Percentiles rank a stretch among this genome's conserved stretches.
Evolutionary conservation across 768 basidiomycete genomes (phyloP).

Genomic region (Filobasidium floriforme): DNA sequence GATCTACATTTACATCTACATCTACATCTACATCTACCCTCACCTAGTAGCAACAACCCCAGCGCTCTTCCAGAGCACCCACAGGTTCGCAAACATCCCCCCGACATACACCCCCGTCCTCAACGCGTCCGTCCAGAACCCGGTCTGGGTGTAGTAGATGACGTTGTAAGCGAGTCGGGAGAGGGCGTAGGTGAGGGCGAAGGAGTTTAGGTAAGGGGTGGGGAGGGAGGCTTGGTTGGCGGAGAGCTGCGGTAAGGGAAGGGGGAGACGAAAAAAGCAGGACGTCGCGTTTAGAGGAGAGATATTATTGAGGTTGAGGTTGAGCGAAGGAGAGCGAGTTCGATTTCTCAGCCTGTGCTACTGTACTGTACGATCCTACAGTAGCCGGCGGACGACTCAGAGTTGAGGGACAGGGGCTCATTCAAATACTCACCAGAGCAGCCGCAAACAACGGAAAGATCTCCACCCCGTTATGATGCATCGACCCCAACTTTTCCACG

Average conservation of each 20-base stretch:
- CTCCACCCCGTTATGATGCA: slow-evolving; percentile 22
- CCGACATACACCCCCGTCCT: slow-evolving; percentile 16
- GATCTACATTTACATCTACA: no score
- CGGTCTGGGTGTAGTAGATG: slow-evolving; percentile 17
- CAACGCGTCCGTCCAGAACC: slow-evolving; percentile 9
- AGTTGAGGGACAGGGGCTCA: no score
- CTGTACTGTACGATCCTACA: no score
- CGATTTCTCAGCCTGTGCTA: no score
- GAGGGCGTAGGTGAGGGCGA: slow-evolving; percentile 16
- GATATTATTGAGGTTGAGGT: no score
- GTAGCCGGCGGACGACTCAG: no score
- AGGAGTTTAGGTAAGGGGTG: slow-evolving; percentile 19
- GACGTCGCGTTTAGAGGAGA: neutral
- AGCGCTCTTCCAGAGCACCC: slow-evolving; percentile 4
- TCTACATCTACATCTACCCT: no score
- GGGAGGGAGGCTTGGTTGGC: slow-evolving; percentile 16
- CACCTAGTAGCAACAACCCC: no score
- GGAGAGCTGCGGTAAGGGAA: slow-evolving; percentile 1
- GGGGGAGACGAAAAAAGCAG: neutral
- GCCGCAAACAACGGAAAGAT: slow-evolving; percentile 10
- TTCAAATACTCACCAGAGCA: slow-evolving; percentile 1
- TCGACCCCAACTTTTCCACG: slow-evolving; percentile 15
- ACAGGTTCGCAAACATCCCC: slow-evolving; percentile 16
- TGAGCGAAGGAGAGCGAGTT: no score
- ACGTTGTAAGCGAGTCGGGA: slow-evolving; percentile 13